Evolutionary conservation across 23 red algal genomes (phyloP).

Genomic region (Chondrus crispus): DNA sequence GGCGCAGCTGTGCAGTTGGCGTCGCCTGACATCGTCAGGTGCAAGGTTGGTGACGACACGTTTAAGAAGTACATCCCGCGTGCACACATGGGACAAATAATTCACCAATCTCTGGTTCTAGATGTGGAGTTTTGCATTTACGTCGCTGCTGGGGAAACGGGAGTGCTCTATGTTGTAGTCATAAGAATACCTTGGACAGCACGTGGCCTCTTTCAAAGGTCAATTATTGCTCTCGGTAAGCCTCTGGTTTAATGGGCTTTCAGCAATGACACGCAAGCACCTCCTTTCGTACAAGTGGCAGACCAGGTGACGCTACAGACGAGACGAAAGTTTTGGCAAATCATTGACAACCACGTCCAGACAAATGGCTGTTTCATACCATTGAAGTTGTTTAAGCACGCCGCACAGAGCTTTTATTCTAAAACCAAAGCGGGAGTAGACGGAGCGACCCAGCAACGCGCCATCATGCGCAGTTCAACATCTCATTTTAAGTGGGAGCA

Average conservation of each 20-base stretch:
- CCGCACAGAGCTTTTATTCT: slow-evolving; percentile 10
- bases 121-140: no score
- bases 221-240: neutral
- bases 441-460: neutral
- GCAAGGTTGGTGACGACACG: neutral
- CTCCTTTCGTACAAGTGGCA: neutral
- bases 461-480: neutral
- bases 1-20: no score
- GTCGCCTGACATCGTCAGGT: no score
- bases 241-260: slow-evolving; percentile 2
- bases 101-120: no score
- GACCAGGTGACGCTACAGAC: neutral
- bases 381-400: slow-evolving; percentile 30
- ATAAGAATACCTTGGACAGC: no score
- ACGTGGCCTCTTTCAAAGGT: no score
- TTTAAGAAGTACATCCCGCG: neutral
- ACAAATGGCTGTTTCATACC: neutral
- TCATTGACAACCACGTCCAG: neutral
- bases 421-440: slow-evolving; percentile 31
- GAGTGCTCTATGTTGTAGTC: no score
- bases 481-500: slow-evolving; percentile 32
- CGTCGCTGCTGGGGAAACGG: no score
- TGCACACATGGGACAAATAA: neutral
- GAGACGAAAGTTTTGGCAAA: neutral
- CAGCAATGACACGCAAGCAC: neutral